Percentiles rank a stretch among this genome's conserved stretches.
These are phyloP conservation scores for Phytophthora citrophthora DNA, from an alignment of 352 stramenopile species.

Conservation along the genomic window DNA sequence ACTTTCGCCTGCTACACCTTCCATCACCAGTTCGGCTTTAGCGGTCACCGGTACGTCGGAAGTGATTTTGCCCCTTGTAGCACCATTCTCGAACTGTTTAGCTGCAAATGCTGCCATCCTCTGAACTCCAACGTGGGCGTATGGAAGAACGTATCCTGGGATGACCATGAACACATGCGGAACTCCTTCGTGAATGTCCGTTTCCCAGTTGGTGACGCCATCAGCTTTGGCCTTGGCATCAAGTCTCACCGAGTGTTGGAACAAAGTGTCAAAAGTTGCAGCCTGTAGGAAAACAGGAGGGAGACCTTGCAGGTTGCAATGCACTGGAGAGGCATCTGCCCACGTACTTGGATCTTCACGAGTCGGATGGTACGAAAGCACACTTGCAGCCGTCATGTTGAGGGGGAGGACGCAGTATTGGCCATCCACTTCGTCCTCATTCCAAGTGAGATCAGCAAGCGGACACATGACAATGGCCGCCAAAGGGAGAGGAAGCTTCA, in stretches of 20 bases:
- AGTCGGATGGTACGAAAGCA: conserved; percentile 25
- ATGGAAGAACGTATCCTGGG: conserved; percentile 36
- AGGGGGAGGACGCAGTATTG: conserved; percentile 39
- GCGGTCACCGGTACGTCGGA: background rate
- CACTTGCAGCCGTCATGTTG: conserved; percentile 19
- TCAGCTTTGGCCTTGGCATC: conserved; percentile 31
- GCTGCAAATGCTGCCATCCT: conserved; percentile 37
- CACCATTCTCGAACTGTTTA: conserved; percentile 20
- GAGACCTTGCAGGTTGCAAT: conserved; percentile 41
- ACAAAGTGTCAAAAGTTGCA: conserved; percentile 38
- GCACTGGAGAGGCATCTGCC: conserved; percentile 38
- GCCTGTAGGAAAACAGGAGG: conserved; percentile 44
- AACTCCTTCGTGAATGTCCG: conserved; percentile 44
- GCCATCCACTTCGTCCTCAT: conserved; percentile 11
- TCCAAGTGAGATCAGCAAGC: conserved; percentile 47
- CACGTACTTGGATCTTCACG: conserved; percentile 31
- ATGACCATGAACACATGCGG: conserved; percentile 52
- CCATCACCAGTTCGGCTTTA: background rate
- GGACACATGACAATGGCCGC: conserved; percentile 45
- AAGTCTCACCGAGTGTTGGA: conserved; percentile 37
- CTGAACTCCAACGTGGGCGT: conserved; percentile 27
- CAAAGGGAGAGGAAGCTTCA: conserved; percentile 24
- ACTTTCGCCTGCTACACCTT: background rate
- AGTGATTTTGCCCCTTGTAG: background rate
- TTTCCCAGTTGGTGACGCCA: conserved; percentile 38